Conservation (phyloP, 441 rosid species). For the Corymbia calophylla region DNA sequence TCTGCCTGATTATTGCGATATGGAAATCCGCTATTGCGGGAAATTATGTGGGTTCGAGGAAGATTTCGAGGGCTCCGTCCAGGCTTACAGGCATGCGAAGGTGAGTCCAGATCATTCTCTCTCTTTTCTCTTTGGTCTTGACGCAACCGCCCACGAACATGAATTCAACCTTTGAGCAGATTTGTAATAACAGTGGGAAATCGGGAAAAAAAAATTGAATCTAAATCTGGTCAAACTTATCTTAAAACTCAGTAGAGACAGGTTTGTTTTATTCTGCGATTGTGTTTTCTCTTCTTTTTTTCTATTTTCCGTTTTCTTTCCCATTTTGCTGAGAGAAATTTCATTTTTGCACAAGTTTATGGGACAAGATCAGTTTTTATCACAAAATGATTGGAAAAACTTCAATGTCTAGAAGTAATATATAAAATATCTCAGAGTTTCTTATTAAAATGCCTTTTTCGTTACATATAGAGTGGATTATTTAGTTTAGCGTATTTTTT, state of each 20-base stretch:
- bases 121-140: neutral
- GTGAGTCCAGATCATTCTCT: neutral
- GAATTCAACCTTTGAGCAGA: neutral
- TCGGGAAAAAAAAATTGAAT: neutral
- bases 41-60: neutral
- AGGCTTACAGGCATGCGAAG: neutral
- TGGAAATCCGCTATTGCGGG: fast-evolving
- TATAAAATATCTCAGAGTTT: neutral
- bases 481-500: neutral
- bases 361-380: neutral
- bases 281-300: neutral
- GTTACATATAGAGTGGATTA: neutral
- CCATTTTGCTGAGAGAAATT: neutral
- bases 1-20: neutral
- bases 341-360: neutral
- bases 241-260: neutral
- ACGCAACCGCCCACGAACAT: neutral
- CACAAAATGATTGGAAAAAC: neutral
- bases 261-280: neutral
- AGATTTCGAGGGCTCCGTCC: neutral
- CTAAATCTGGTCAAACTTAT: neutral
- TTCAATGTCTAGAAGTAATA: neutral
- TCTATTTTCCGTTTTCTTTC: neutral
- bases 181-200: neutral
- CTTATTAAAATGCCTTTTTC: neutral